Evolutionary conservation across 2,329 filamentous ascomycete species (phyloP), one percentile per base, ranked within the genome.

Genomic region (Dryadomyces quercivorus): DNA sequence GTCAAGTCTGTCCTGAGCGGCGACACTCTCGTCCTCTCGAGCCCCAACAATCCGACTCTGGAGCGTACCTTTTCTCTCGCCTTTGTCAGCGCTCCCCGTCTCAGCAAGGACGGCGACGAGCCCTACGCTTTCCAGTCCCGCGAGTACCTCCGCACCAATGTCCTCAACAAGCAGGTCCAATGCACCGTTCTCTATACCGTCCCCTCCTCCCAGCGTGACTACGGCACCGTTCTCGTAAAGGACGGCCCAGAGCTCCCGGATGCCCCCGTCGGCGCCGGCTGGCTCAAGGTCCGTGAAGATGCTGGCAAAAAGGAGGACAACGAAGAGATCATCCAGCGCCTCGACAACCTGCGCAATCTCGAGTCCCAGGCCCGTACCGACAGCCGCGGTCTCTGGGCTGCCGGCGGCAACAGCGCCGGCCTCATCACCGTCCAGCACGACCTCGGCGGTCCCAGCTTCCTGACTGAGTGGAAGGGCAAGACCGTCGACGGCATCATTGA

Each of bases 1-100:
- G 91, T 97, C 71, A 98, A 98, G 78, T 88, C 86, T 68, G 88
- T 95, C 62, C 75, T 94, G 65, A 96, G 91, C 65, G 93, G 93
- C 64, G 93, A 97, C 75, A 95, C 91, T 31, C 73, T 97, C 63
- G 76, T 97, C 60, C 75, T 97, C 64, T 82, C 85, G 63, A 89
- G 87, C 70, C 77, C 88, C 66, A 85, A 84, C 69, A 91, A 94
- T 67, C 85, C 87, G 40, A 77, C 81, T 60, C 81, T 85, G 69
- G 93, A 97, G 74, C 86, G 89, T 64, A 88, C 80, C 52, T 78
- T 98, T 63, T 95, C 90, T 65, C 77, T 98, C 60, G 93, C 93
- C 63, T 97, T 90, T 71, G 90, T 97, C 61, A 86, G 85, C 56
- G 90, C 91, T 51, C 93, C 93, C 3, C 84, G 91, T 66, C 69